A percentile compares a stretch with the other conserved stretches of the same genome.
phyloP scores from a whole-genome alignment of 208 protist species.

The Crithidia acanthocephali region DNA sequence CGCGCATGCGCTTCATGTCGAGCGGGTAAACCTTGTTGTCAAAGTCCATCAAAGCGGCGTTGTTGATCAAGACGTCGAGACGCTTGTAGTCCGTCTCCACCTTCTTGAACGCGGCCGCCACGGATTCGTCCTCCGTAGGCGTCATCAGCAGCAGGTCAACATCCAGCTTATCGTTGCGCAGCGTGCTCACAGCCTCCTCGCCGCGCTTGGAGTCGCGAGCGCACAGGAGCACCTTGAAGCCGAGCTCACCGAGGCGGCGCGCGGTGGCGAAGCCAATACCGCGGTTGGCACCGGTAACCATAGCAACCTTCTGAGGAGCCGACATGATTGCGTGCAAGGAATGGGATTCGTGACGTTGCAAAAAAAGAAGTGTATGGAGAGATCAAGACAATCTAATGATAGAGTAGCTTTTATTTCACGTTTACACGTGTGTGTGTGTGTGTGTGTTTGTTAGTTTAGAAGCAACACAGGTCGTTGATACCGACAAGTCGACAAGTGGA shows the following conservation, averaged over 20 bases:
- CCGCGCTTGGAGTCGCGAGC: conserved; percentile 59
- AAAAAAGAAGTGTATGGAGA: neutral
- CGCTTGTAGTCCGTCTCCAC: conserved; percentile 47
- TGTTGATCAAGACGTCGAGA: conserved; percentile 85
- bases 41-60: conserved; percentile 57
- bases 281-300: conserved; percentile 86
- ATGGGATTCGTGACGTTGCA: neutral
- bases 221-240: conserved; percentile 74
- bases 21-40: conserved; percentile 48
- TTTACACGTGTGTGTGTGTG: too few relatives aligned
- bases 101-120: conserved; percentile 45
- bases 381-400: neutral
- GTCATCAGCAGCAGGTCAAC: conserved; percentile 58
- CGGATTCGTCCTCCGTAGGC: conserved; percentile 52
- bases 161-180: conserved; percentile 51
- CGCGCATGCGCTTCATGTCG: conserved; percentile 52
- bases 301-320: conserved; percentile 39
- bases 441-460: too few relatives aligned
- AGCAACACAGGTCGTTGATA: too few relatives aligned
- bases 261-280: conserved; percentile 87
- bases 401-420: too few relatives aligned
- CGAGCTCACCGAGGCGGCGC: conserved; percentile 61
- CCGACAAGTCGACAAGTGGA: too few relatives aligned
- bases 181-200: conserved; percentile 51
- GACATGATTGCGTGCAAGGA: conserved; percentile 44